These are phyloP conservation scores for Populus hybrid DNA, from an alignment of 441 rosid genomes.

Conservation along the genomic window DNA sequence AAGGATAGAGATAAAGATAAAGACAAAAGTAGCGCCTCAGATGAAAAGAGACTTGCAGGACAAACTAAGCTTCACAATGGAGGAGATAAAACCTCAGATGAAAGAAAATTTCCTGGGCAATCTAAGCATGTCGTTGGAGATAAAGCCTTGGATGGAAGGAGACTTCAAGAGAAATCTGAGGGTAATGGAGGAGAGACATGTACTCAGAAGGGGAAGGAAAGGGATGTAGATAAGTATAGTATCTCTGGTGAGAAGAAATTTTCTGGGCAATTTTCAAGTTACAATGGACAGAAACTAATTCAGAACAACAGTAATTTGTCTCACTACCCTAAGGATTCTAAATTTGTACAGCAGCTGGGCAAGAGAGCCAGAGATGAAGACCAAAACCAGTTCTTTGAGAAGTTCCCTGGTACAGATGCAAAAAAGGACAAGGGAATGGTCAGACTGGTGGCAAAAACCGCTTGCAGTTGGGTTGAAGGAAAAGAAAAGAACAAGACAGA, in stretches of 20 bases:
- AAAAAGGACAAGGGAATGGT: neutral
- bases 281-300: constrained; percentile 30
- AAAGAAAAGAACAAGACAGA: constrained; percentile 30
- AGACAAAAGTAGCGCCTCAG: constrained; percentile 30
- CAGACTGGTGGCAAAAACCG: neutral
- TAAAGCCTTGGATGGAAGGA: neutral
- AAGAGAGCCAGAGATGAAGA: constrained; percentile 52
- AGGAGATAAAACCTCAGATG: constrained; percentile 30
- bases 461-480: constrained; percentile 24
- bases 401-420: constrained; percentile 38
- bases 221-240: neutral
- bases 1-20: constrained; percentile 6
- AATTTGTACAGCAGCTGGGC: constrained; percentile 47
- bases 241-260: neutral
- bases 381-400: constrained; percentile 35
- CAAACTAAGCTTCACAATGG: constrained; percentile 19
- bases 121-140: constrained; percentile 2
- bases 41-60: constrained; percentile 36
- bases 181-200: neutral
- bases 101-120: constrained; percentile 26
- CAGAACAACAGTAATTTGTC: constrained; percentile 25
- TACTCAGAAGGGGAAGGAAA: neutral
- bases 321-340: constrained; percentile 36
- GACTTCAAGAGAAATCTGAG: neutral
- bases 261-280: neutral